These are phyloP conservation scores for Butyriboletus loyo DNA, from an alignment of 768 basidiomycete species.

Conservation along the genomic window DNA sequence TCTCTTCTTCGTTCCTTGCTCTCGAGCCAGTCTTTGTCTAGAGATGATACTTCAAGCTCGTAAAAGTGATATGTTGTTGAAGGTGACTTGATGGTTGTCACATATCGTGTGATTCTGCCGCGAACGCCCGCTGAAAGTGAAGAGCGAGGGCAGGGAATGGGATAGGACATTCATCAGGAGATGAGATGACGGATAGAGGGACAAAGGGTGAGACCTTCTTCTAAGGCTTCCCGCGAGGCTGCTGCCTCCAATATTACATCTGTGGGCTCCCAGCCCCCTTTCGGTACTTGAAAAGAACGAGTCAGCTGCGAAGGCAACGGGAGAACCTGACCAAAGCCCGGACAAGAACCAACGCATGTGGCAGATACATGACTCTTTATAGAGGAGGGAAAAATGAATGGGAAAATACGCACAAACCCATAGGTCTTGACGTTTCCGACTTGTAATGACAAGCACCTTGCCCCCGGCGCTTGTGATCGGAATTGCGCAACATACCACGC, in stretches of 20 bases:
- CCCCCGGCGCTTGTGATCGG: constrained; percentile 71
- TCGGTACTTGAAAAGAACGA: constrained; percentile 60
- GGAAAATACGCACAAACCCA: constrained; percentile 80
- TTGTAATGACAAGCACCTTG: constrained; percentile 81
- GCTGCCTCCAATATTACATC: constrained; percentile 83
- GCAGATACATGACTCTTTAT: not conserved
- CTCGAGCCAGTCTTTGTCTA: constrained; percentile 83
- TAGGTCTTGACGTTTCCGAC: constrained; percentile 71
- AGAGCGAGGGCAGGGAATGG: constrained; percentile 33
- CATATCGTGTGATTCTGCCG: constrained; percentile 81
- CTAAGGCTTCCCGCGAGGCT: constrained; percentile 87
- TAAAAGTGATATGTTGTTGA: constrained; percentile 87
- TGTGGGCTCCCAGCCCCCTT: constrained; percentile 85
- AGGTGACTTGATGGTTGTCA: constrained; percentile 76
- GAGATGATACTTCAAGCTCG: constrained; percentile 75
- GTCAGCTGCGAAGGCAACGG: constrained; percentile 5
- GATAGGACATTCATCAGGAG: constrained; percentile 61
- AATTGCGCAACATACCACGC: constrained; percentile 89
- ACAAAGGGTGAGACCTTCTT: constrained; percentile 93
- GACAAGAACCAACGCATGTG: not conserved
- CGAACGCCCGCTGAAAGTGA: constrained; percentile 72
- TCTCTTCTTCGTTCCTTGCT: constrained; percentile 74
- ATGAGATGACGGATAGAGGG: constrained; percentile 69
- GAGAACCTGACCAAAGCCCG: not conserved
- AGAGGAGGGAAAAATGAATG: constrained; percentile 1